Evolutionary conservation across 768 basidiomycete genomes (phyloP), one percentile per base, ranked within the genome.

Genomic region (Naganishia antarctica): DNA sequence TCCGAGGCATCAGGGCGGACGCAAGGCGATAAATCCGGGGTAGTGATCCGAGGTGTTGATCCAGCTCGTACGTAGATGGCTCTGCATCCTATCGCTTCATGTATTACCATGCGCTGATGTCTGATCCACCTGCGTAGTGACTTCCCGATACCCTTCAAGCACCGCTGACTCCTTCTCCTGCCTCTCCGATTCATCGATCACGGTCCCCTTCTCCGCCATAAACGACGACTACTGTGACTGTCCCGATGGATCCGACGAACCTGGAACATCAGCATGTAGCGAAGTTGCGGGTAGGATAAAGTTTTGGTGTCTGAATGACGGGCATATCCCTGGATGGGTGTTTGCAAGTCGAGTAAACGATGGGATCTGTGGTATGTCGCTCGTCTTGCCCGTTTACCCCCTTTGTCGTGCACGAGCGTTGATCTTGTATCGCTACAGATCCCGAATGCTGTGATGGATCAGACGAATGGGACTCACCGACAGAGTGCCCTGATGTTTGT

Each of bases 211-310:
- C 86, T 78, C 80, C 34, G 85, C 88, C 21, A 86, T 96, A 26
- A 96, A 97, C 75, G 90, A 97, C 73, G 91, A 97, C 77, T 91
- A 86, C 71, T 97, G 92, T 73, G 92, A 97, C 79, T 97, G 92
- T 73, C 81, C 82, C 31, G 92, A 96, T 72, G 91, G 91, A n/a
- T 91, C 88, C 68, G 92, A 97, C 69, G 92, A 97, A 75, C 92
- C 92, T 76, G 92, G 92, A 87, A 61, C 44, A 71, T 71, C 63
- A 13, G 63, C 63, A 5, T 64, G 63, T 25, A 48, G 44, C 25
- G 28, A 48, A 9, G 28, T 58, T 1, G 16, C 40, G 8, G 45
- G 57, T 7, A 83, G 86, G 68, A 83, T 81, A 25, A 79, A 76
- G 29, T 97, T 94, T 81, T 88, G 87, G 78, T 99, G 94, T 76